Conservation (phyloP, 148 eudicot genomes). For the Rhododendron henanense region DNA sequence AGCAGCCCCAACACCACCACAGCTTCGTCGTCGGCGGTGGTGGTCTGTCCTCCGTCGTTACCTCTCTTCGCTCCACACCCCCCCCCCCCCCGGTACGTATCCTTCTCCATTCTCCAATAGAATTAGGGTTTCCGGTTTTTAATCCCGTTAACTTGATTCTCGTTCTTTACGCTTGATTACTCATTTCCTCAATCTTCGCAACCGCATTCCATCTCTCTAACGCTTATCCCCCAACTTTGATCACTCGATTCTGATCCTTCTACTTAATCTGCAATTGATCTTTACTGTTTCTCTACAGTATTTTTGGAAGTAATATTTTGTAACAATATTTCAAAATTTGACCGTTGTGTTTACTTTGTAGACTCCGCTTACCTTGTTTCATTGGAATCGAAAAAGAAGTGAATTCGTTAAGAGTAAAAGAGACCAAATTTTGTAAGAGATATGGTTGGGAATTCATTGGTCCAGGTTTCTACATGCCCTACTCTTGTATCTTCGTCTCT, state of each 20-base stretch:
- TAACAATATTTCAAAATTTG: not conserved
- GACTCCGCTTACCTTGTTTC: not conserved
- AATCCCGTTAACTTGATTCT: not conserved
- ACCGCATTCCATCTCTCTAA: not conserved
- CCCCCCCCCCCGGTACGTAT: not conserved
- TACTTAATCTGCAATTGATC: not conserved
- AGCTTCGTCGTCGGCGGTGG: not conserved
- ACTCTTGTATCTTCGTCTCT: constrained; percentile 31
- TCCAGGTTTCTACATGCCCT: constrained; percentile 37
- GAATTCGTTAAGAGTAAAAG: not conserved
- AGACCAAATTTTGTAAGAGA: constrained; percentile 5
- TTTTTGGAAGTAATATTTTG: not conserved
- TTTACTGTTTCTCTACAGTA: not conserved
- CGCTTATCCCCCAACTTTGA: not conserved
- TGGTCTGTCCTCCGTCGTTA: not conserved
- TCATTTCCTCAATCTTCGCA: not conserved
- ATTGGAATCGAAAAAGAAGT: not conserved
- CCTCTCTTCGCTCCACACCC: not conserved
- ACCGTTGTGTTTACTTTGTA: not conserved
- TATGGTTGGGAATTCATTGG: constrained; percentile 50
- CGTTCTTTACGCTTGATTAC: not conserved
- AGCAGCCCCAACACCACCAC: not conserved
- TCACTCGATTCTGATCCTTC: not conserved
- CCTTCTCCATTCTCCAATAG: not conserved
- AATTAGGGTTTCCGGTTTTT: not conserved